phyloP scores from a whole-genome alignment of 2,329 filamentous ascomycete species.

The Pseudogymnoascus sp. region DNA sequence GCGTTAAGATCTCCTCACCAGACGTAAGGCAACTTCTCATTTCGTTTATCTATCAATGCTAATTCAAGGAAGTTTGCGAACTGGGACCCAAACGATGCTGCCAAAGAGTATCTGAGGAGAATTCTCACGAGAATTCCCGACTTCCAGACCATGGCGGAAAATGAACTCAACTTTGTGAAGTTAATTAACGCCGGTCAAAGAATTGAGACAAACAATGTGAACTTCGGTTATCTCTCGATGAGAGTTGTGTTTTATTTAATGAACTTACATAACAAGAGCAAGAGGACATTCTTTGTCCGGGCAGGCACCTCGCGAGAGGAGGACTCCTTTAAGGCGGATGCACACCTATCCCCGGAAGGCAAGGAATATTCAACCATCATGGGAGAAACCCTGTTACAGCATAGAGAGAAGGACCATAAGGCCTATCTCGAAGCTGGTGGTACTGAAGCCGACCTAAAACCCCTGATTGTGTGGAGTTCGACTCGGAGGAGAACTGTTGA shows the following conservation, averaged over 20 bases:
- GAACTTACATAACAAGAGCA: conserved; percentile 93
- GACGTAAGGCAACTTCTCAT: conserved; percentile 53
- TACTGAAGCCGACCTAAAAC: conserved; percentile 62
- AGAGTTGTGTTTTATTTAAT: conserved; percentile 97
- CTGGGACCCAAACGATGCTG: conserved; percentile 88
- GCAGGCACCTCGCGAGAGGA: conserved; percentile 82
- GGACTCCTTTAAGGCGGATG: conserved; percentile 88
- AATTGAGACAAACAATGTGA: conserved; percentile 93
- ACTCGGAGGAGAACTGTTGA: conserved; percentile 86
- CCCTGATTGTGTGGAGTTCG: conserved; percentile 89
- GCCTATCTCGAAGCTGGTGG: conserved; percentile 64
- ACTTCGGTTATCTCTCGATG: conserved; percentile 93
- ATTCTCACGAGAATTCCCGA: conserved; percentile 91
- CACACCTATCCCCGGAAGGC: conserved; percentile 73
- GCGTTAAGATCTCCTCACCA: conserved; percentile 95
- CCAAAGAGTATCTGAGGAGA: conserved; percentile 81
- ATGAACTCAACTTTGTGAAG: conserved; percentile 93
- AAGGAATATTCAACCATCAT: conserved; percentile 76
- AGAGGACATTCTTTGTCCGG: conserved; percentile 87
- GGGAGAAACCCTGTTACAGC: conserved; percentile 74
- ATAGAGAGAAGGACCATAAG: conserved; percentile 75
- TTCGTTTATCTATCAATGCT: conserved; percentile 13
- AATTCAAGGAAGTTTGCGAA: conserved; percentile 62
- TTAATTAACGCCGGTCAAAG: conserved; percentile 97
- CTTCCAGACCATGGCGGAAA: conserved; percentile 94